Conservation (phyloP, 2,329 filamentous ascomycete genomes). For the Zalaria sp. region DNA sequence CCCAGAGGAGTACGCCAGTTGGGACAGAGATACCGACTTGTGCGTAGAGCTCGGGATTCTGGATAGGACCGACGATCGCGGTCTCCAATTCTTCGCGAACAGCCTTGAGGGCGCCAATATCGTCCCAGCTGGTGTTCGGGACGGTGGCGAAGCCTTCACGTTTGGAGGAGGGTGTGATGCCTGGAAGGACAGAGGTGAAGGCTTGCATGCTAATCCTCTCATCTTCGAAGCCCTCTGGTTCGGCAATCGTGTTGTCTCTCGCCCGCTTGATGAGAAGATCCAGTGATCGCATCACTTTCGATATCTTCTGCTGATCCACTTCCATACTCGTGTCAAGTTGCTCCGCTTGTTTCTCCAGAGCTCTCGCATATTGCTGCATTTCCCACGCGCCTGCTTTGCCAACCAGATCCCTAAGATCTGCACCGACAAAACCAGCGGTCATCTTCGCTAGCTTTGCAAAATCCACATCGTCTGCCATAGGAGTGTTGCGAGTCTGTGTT, state of each 20-base stretch:
- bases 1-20: constrained; percentile 87
- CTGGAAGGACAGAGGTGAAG: constrained; percentile 61
- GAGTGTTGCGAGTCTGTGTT: constrained; percentile 53
- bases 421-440: constrained; percentile 87
- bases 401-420: constrained; percentile 64
- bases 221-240: constrained; percentile 39
- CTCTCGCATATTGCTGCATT: constrained; percentile 45
- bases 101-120: constrained; percentile 73
- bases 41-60: constrained; percentile 62
- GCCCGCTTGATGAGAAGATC: constrained; percentile 37
- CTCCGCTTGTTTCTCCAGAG: constrained; percentile 28
- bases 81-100: constrained; percentile 70
- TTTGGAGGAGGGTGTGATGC: constrained; percentile 67
- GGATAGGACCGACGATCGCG: constrained; percentile 83
- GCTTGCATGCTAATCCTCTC: constrained; percentile 50
- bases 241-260: constrained; percentile 30
- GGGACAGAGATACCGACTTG: constrained; percentile 66
- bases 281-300: constrained; percentile 7
- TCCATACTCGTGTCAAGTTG: constrained; percentile 33
- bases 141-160: constrained; percentile 92
- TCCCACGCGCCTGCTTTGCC: constrained; percentile 50
- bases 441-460: constrained; percentile 61
- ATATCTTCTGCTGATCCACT: constrained; percentile 23
- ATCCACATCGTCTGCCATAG: constrained; percentile 55
- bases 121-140: constrained; percentile 81